Evolutionary conservation across 805 yeast genomes (phyloP), one percentile per base, ranked within the genome.

Genomic region (Kodamaea sagamina): DNA sequence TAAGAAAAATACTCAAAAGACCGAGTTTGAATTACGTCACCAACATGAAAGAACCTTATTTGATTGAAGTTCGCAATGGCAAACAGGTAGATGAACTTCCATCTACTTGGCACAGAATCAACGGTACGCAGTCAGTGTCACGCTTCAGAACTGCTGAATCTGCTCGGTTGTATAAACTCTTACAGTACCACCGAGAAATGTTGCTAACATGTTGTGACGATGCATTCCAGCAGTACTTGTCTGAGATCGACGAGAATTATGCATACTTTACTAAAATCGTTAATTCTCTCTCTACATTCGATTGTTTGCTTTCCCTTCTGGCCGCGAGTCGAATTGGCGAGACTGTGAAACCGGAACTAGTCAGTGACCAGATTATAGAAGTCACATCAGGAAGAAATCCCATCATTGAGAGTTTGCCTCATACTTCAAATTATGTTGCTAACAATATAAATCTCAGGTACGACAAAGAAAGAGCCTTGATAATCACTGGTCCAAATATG

Each of bases 401-500:
- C 2, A 75, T 83, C 41, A 73, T 83, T 7, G 87, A 82, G 53
- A 73, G 70, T 10, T 53, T 81, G 34, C 47, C 54, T 6, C 50
- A 54, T 6, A 53, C 65, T 3, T 48, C 57, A 3, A 50, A 53
- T 21, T 86, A 80, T 56, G 86, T 89, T 9, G 73, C 93, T 1
- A 89, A 89, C 57, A 79, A 82, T 49, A 73, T 83, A 4, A 43
- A 58, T 5, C 75, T 89, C 67, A 52, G 68, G 4, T 56, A 64
- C 5, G 55, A 65, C n/a, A 59, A 67, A 3, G 71, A 78, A 10
- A 70, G 88, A 25, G 75, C 66, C 2, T 67, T 82, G 42, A 71
- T 89, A 11, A 77, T 89, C 16, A 86, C 95, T 0, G 96, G 95
- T 0, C 93, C 95, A 0, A 86, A 86, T 51, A 85, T 86, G 89